phyloP scores from a whole-genome alignment of 305 asterid species.

The Fraxinus sp. region DNA sequence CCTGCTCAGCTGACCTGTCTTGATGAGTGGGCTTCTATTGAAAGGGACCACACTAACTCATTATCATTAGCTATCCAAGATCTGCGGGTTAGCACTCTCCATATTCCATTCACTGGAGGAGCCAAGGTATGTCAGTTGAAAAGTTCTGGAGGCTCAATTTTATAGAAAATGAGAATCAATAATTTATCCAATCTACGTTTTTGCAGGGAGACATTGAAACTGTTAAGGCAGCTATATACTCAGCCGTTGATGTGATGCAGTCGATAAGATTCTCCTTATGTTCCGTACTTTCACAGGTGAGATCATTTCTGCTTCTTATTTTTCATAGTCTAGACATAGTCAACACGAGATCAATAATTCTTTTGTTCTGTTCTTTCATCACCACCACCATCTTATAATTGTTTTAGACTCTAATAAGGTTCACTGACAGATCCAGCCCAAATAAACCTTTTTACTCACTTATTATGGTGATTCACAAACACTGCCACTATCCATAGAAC shows the following conservation, averaged over 20 bases:
- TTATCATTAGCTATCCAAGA: constrained; percentile 58
- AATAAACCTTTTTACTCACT: neutral
- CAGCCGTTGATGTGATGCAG: constrained; percentile 80
- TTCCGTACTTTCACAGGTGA: constrained; percentile 55
- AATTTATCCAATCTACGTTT: constrained; percentile 8
- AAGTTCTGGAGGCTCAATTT: constrained; percentile 14
- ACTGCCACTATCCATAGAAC: neutral
- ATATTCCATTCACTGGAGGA: constrained; percentile 65
- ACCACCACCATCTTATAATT: neutral
- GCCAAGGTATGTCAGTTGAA: constrained; percentile 53
- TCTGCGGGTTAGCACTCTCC: constrained; percentile 54
- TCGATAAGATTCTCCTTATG: constrained; percentile 61
- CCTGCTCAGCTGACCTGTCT: constrained; percentile 61
- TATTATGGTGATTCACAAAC: neutral
- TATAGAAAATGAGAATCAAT: constrained; percentile 14
- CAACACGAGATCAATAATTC: neutral
- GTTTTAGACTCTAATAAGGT: neutral
- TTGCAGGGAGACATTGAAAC: constrained; percentile 68
- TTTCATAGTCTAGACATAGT: neutral
- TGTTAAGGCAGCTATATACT: constrained; percentile 57
- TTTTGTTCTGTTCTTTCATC: neutral
- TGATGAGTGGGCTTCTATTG: constrained; percentile 62
- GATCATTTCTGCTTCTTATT: constrained; percentile 21
- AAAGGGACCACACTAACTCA: constrained; percentile 58
- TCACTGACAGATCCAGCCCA: neutral